phyloP scores from a whole-genome alignment of 495 filamentous ascomycete species.

The Platismatia glauca region DNA sequence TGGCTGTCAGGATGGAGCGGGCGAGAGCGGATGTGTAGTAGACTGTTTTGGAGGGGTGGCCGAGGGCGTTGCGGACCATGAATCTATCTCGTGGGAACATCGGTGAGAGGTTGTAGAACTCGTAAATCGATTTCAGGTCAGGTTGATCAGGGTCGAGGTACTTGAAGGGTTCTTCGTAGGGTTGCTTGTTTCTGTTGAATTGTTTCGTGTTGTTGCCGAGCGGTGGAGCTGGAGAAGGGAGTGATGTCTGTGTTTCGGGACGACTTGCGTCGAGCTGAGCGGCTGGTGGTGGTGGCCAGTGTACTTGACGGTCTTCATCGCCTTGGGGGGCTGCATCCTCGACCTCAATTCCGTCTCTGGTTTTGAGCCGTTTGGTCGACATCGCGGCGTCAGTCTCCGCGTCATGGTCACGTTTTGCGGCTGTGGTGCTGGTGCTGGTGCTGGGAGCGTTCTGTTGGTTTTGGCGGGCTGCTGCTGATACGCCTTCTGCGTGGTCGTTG shows the following conservation, averaged over 20 bases:
- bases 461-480: constrained; percentile 24
- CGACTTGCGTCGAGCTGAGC: constrained; percentile 35
- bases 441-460: constrained; percentile 36
- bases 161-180: constrained; percentile 83
- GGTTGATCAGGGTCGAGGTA: constrained; percentile 64
- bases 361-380: constrained; percentile 40
- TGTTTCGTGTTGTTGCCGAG: constrained; percentile 26
- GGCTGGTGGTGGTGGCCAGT: constrained; percentile 37
- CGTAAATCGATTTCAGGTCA: constrained; percentile 63
- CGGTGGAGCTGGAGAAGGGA: constrained; percentile 26
- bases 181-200: constrained; percentile 38
- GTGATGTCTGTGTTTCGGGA: constrained; percentile 29
- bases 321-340: constrained; percentile 29
- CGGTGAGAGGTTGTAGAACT: constrained; percentile 72
- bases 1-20: constrained; percentile 67
- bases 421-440: constrained; percentile 21
- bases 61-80: constrained; percentile 87
- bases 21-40: constrained; percentile 90
- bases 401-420: constrained; percentile 35
- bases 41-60: constrained; percentile 73
- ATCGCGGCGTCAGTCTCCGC: constrained; percentile 34
- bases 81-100: constrained; percentile 84
- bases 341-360: constrained; percentile 31
- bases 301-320: constrained; percentile 42
- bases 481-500: constrained; percentile 28